These are phyloP conservation scores for Meripilus lineatus DNA, from an alignment of 1,284 basidiomycete genomes.

Conservation along the genomic window DNA sequence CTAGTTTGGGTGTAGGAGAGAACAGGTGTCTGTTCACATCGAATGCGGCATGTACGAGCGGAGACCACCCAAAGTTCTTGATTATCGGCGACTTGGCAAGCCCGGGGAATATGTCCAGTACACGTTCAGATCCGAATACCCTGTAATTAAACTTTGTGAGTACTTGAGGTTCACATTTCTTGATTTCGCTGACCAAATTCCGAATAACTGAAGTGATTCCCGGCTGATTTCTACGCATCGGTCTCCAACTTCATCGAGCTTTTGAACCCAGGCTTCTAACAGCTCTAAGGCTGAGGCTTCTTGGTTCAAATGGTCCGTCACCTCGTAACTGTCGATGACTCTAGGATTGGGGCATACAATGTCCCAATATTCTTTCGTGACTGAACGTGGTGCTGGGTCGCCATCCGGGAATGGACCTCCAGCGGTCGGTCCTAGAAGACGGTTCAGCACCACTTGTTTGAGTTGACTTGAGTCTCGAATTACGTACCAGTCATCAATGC, in stretches of 20 bases:
- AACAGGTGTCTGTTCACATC: conserved; percentile 31
- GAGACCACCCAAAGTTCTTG: conserved; percentile 36
- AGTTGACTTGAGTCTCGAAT: neutral
- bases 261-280: conserved; percentile 35
- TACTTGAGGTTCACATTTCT: neutral
- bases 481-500: conserved; percentile 11
- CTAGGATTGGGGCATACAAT: conserved; percentile 15
- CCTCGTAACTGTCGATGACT: conserved; percentile 21
- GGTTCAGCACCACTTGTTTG: neutral
- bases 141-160: conserved; percentile 16
- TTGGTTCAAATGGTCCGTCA: conserved; percentile 10
- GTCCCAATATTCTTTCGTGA: conserved; percentile 4
- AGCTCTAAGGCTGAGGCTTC: conserved; percentile 23
- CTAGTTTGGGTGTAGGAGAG: conserved; percentile 13
- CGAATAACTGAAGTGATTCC: conserved; percentile 33
- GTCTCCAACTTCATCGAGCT: conserved; percentile 31
- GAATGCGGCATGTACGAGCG: conserved; percentile 35
- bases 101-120: conserved; percentile 32
- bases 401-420: conserved; percentile 2
- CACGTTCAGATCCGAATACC: conserved; percentile 30
- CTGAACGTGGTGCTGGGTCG: conserved; percentile 1
- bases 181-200: conserved; percentile 36
- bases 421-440: conserved; percentile 4
- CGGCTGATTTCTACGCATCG: conserved; percentile 38
- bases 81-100: conserved; percentile 34